These are phyloP conservation scores for Penstemon newberryi DNA, from an alignment of 257 asterid species.

Conservation along the genomic window DNA sequence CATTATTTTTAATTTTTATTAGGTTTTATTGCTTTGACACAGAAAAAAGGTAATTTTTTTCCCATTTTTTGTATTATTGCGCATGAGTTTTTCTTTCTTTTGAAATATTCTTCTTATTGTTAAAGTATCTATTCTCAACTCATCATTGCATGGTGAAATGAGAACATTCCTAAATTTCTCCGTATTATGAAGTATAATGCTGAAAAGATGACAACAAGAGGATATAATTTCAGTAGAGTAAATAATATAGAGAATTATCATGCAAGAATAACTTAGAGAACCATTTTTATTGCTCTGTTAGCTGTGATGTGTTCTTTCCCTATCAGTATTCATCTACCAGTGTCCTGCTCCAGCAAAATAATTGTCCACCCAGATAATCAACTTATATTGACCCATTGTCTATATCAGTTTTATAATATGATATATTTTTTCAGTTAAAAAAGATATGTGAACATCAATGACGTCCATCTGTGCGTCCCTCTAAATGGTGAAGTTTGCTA, in stretches of 20 bases:
- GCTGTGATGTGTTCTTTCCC: neutral
- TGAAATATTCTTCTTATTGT: neutral
- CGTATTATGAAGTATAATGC: neutral
- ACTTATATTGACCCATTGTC: neutral
- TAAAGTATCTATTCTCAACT: slow-evolving; percentile 2
- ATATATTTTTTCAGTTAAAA: neutral
- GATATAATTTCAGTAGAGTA: neutral
- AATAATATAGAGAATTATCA: neutral
- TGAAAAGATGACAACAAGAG: neutral
- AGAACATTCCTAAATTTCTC: neutral
- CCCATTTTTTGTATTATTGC: neutral
- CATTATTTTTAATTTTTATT: slow-evolving; percentile 3
- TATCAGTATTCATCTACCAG: neutral
- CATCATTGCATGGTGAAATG: neutral
- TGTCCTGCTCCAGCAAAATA: neutral
- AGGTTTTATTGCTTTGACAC: neutral
- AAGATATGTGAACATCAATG: neutral
- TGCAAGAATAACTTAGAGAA: slow-evolving; percentile 12
- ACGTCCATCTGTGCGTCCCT: neutral
- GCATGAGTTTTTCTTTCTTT: neutral
- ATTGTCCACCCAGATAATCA: neutral
- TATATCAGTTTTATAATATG: neutral
- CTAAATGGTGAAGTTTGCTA: neutral
- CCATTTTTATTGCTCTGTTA: slow-evolving; percentile 19
- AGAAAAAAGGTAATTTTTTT: slow-evolving; percentile 12